Conservation (phyloP, 176 grass and related monocot genomes). For the Triticum monococcum region DNA sequence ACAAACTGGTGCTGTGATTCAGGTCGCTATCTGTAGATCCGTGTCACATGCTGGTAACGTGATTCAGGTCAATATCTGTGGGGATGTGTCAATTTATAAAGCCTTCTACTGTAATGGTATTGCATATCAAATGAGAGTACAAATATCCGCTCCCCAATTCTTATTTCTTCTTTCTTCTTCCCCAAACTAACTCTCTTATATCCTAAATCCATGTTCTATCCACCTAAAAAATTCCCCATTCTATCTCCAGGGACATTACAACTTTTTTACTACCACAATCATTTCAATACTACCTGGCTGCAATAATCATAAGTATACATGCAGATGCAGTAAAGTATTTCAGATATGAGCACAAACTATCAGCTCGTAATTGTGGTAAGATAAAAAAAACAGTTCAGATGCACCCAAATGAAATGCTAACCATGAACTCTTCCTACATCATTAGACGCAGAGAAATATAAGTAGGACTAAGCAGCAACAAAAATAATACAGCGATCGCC, state of each 20-base stretch:
- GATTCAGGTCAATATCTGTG: not conserved
- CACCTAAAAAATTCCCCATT: not conserved
- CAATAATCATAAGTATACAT: not conserved
- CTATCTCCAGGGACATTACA: not conserved
- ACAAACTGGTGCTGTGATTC: not conserved
- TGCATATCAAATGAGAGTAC: not conserved
- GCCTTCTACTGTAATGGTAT: not conserved
- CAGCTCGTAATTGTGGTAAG: not conserved
- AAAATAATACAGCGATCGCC: not conserved
- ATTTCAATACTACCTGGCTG: not conserved
- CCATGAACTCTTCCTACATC: not conserved
- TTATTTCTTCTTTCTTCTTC: not conserved
- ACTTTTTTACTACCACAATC: not conserved
- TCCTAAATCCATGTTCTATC: not conserved
- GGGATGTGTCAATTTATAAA: not conserved
- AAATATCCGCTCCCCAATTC: not conserved
- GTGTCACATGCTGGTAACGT: not conserved
- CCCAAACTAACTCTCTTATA: not conserved
- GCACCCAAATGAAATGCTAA: not conserved
- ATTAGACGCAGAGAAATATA: not conserved
- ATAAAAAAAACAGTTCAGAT: not conserved
- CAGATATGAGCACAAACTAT: conserved; percentile 12
- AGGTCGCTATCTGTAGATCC: not conserved
- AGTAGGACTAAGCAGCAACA: not conserved
- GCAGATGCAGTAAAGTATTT: not conserved